These are phyloP conservation scores for Candida michaelii DNA, from an alignment of 805 yeast species.

Conservation along the genomic window DNA sequence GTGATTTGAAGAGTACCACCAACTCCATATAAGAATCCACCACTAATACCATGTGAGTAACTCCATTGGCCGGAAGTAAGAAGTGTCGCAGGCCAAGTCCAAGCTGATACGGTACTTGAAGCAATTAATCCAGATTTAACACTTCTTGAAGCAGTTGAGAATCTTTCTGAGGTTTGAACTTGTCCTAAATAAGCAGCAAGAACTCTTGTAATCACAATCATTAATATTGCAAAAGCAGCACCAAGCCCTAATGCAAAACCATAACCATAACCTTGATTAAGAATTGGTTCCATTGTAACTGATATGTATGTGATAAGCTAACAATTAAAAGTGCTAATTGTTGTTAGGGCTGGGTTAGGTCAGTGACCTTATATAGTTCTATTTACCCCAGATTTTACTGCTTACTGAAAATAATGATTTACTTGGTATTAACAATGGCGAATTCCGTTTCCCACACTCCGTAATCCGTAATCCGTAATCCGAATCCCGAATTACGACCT, in stretches of 20 bases:
- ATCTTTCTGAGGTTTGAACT: constrained; percentile 42
- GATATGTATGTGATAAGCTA: no score
- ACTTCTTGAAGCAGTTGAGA: constrained; percentile 45
- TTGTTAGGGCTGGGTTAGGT: not conserved
- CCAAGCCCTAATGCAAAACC: constrained; percentile 47
- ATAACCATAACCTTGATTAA: constrained; percentile 30
- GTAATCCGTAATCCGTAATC: constrained; percentile 6
- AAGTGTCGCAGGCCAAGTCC: constrained; percentile 44
- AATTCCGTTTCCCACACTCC: not conserved
- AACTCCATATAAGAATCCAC: constrained; percentile 36
- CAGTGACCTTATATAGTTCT: not conserved
- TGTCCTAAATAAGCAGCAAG: constrained; percentile 38
- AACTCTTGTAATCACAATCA: constrained; percentile 33
- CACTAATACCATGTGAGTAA: constrained; percentile 44
- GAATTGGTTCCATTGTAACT: constrained; percentile 9
- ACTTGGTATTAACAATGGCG: not conserved
- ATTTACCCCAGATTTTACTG: not conserved
- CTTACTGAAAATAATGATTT: no score
- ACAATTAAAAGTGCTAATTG: not conserved
- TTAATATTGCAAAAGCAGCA: constrained; percentile 41
- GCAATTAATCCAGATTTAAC: constrained; percentile 44
- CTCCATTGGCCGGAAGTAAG: constrained; percentile 35
- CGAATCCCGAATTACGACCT: no score
- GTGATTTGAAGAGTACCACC: constrained; percentile 25
- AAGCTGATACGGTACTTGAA: constrained; percentile 45